Evolutionary conservation across 176 grass and related monocot genomes (phyloP).

Genomic region (Aegilops bicornis): DNA sequence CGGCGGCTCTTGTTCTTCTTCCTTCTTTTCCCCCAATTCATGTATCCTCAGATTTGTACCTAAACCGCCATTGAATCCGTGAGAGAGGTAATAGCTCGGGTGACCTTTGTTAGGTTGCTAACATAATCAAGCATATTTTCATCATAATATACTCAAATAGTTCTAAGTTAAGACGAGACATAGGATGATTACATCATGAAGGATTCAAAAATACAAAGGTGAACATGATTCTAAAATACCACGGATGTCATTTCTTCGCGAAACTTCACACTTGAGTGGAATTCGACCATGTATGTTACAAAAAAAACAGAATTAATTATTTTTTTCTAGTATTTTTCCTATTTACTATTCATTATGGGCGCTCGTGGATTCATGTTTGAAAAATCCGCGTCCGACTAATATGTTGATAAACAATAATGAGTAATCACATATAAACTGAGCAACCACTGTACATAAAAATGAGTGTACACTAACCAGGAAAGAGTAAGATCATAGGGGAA

Average conservation of each 20-base stretch:
- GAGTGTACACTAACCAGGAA: conserved; percentile 62
- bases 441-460: neutral
- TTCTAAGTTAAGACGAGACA: neutral
- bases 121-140: neutral
- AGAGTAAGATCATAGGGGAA: conserved; percentile 79
- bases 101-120: no score
- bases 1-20: no score
- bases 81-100: no score
- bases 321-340: neutral
- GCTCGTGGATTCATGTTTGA: neutral
- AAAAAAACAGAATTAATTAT: neutral
- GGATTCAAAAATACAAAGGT: neutral
- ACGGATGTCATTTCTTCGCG: neutral
- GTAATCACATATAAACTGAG: neutral
- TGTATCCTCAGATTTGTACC: no score
- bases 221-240: neutral
- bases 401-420: neutral
- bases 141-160: no score
- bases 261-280: neutral
- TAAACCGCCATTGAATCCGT: no score
- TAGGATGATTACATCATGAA: neutral
- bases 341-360: neutral
- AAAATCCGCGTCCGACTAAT: neutral
- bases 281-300: neutral
- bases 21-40: no score